Base-by-base conservation (phyloP, 768 basidiomycete species). In the Pulveroboletus sp. region DNA sequence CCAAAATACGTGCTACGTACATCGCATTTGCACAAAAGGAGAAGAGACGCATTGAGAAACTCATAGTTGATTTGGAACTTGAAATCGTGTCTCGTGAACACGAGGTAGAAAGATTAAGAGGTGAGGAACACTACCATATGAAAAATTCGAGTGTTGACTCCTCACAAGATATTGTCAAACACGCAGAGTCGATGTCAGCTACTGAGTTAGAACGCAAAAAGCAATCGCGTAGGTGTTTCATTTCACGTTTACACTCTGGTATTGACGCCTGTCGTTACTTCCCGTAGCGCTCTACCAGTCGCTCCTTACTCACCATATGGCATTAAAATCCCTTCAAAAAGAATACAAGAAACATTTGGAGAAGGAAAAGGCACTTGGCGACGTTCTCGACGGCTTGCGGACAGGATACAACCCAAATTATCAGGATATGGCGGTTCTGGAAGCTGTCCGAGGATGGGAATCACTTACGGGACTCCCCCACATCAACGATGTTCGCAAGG, bases 351-450 rank as follows among this genome's bases (percentile, higher is more conserved):
- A 82, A 53, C 83, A 89, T 50, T 66, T 89, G 26, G 80, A 86
- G 51, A 84, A 86, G 45, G 83, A 94, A 61, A 79, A 79, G 52
- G 76, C 82, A 40, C 80, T 99, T 3, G 86, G 85, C 21, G 79
- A 84, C n/a, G 89, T 99, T 44, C 78, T 99, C 6, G 79, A 83
- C 50, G 74, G 83, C 27, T 79, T 99, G 10, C 79, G 90, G 18
- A 79, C 81, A 9, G 84, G 86, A 5, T 97, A 96, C 72, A 99
- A 99, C 66, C 95, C 95, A 14, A 99, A 99, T 67, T 97, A 97
- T 69, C 94, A 97, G 66, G 95, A 99, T 64, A 98, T 99, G 95
- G 93, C 93, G 2, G 95, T 98, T 42, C 80, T 96, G 27, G 94
- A 95, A 58, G 94, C 95, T 15, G 93, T 97, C 14, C 83, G 93